These are phyloP conservation scores for Cryptococcus sp. DNA, from an alignment of 1,284 basidiomycete species.

Conservation along the genomic window DNA sequence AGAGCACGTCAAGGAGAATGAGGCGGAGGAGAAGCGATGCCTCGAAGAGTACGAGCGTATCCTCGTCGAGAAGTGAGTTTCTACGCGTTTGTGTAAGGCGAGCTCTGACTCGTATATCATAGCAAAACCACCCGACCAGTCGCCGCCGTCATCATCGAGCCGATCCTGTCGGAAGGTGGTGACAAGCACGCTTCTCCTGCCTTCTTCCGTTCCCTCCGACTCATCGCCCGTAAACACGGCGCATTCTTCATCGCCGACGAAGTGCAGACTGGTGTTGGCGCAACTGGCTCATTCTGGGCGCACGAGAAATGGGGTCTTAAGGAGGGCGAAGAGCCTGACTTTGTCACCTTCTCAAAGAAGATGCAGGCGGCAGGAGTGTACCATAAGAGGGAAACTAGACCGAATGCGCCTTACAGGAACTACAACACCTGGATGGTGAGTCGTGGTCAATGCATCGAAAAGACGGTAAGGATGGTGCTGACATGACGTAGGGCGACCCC, in stretches of 20 bases:
- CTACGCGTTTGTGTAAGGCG: neutral
- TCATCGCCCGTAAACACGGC: conserved; percentile 56
- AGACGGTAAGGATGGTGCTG: neutral
- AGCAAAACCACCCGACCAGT: conserved; percentile 55
- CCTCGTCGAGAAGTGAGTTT: conserved; percentile 36
- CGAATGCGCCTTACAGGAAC: conserved; percentile 57
- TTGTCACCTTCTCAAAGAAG: conserved; percentile 60
- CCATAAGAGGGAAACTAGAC: conserved; percentile 57
- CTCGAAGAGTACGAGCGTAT: conserved; percentile 47
- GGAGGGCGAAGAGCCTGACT: conserved; percentile 55
- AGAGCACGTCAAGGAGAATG: conserved; percentile 58
- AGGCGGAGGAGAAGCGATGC: conserved; percentile 47
- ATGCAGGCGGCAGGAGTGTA: conserved; percentile 58
- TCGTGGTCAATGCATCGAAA: conserved; percentile 9
- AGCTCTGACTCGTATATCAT: conserved; percentile 9
- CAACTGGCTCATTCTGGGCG: conserved; percentile 61
- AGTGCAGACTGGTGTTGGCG: conserved; percentile 60
- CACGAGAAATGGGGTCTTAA: conserved; percentile 59
- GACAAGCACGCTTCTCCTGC: conserved; percentile 59
- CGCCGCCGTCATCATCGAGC: conserved; percentile 61
- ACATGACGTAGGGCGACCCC: conserved; percentile 48
- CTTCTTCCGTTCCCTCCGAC: conserved; percentile 58
- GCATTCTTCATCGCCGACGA: conserved; percentile 60
- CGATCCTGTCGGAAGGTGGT: conserved; percentile 61
- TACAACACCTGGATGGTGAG: conserved; percentile 49